A percentile compares a stretch with the other conserved stretches of the same genome.
Conservation (phyloP, 148 eudicot species). For the Chenopodium album region DNA sequence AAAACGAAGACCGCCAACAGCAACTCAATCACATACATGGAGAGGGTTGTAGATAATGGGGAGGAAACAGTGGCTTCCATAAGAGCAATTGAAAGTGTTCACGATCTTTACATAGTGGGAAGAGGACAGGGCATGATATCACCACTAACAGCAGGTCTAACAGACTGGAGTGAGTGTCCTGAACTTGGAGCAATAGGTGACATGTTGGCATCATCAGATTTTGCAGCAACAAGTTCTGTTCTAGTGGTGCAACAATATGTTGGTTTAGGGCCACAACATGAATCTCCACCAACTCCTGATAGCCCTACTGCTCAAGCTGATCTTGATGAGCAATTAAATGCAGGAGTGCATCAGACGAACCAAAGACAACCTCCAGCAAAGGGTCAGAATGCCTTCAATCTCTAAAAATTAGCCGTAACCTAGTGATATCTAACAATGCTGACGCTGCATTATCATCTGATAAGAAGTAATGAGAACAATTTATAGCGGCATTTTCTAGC, state of each 20-base stretch:
- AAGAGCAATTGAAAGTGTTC: conserved; percentile 49
- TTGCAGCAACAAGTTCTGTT: conserved; percentile 60
- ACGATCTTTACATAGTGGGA: conserved; percentile 78
- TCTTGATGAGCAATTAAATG: conserved; percentile 25
- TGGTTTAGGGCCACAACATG: conserved; percentile 41
- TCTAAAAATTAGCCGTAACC: too few relatives aligned
- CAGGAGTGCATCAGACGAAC: conserved; percentile 21
- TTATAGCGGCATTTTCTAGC: background rate
- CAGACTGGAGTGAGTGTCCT: conserved; percentile 96
- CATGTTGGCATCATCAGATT: conserved; percentile 77
- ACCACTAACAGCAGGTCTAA: conserved; percentile 82
- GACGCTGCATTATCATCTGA: conserved; percentile 2
- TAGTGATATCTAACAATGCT: background rate
- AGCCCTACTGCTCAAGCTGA: conserved; percentile 36
- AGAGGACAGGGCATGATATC: conserved; percentile 71
- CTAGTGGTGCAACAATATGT: conserved; percentile 65
- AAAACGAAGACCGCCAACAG: conserved; percentile 37
- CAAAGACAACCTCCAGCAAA: conserved; percentile 15
- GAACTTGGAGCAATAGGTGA: conserved; percentile 92
- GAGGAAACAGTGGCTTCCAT: conserved; percentile 77
- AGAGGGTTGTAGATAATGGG: conserved; percentile 60
- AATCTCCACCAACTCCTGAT: conserved; percentile 38
- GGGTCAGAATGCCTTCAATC: conserved; percentile 17
- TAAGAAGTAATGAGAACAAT: background rate
- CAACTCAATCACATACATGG: conserved; percentile 41